These are phyloP conservation scores for Rhinocladiella similis DNA, from an alignment of 2,329 filamentous ascomycete species.

Conservation along the genomic window DNA sequence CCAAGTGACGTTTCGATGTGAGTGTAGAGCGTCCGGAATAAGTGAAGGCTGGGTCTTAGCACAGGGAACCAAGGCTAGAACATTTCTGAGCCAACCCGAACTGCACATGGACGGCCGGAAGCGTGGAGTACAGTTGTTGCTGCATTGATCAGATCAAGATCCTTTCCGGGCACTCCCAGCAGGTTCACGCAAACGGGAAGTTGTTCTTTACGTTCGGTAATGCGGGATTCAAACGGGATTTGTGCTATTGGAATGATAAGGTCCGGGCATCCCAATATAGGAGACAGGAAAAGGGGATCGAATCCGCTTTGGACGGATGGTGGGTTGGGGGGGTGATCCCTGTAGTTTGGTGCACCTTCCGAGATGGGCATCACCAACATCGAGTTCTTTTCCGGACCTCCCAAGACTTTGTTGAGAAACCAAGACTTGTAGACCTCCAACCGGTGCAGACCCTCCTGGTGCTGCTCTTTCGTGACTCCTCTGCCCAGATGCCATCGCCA, in stretches of 20 bases:
- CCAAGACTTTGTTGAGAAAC: no score
- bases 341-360: no score
- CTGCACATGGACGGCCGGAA: conserved; percentile 1
- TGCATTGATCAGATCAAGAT: neutral
- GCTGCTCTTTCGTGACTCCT: no score
- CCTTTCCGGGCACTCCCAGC: no score
- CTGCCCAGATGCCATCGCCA: neutral
- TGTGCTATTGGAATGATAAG: conserved; percentile 1
- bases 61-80: neutral
- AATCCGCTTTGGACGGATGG: neutral
- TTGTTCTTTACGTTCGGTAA: neutral
- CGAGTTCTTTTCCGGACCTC: no score
- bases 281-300: neutral
- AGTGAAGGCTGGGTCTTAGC: no score
- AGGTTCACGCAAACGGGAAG: neutral
- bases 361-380: no score
- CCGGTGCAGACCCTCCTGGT: no score
- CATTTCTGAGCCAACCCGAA: neutral
- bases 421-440: no score
- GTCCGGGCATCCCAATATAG: neutral
- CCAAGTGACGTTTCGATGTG: no score
- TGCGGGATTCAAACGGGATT: neutral
- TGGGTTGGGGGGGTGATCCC: neutral
- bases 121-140: neutral
- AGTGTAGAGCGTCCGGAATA: no score